Evolutionary conservation across 805 yeast species (phyloP), one percentile per base, ranked within the genome.

Genomic region (Starmerella roubikii): DNA sequence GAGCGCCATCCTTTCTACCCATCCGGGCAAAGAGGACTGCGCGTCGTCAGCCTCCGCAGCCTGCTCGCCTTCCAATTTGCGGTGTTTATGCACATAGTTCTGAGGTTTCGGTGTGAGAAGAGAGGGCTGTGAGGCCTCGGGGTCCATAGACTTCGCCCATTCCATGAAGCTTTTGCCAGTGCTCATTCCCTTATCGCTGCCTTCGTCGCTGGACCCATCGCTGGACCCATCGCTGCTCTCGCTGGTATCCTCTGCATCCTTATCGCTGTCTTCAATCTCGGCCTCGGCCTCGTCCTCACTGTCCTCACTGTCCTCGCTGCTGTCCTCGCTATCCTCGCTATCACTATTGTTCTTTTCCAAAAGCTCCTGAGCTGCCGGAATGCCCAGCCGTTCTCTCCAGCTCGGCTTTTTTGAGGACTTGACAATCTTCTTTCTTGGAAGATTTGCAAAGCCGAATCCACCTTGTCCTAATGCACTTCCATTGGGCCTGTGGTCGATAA

Each of bases 121-220:
- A 20, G 76, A 65, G 1, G 81, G 84, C 48, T 74, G 82, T 11
- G 23, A 11, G 15, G 31, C 33, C 29, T 74, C 60, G 44, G 69
- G 65, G 41, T 78, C 72, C 3, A 76, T 71, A 52, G 80, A 81
- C 26, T 68, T 81, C 0, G 95, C 95, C 97, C 98, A 91, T 16
- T 71, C 71, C 58, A 81, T 82, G 65, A 91, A 91, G 15, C 74
- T 70, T 27, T 67, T 65, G 1, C 83, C 88, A 32, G 60, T 62
- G 23, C 66, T 30, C 60, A 55, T 25, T 13, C 29, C 6, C 8
- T 34, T 51, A 4, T 37, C 48, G 4, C 40, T 57, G 1, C 53
- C 53, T 0, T 48, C 57, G 4, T 42, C 47, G 3, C 31, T 45
- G 4, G 34, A 37, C 8, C 29, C 42, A n/a, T 43, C 45, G 5